Percentiles rank a stretch among this genome's conserved stretches.
These are phyloP conservation scores for Aspergillus nanangensis DNA, from an alignment of 495 filamentous ascomycete genomes.

Conservation along the genomic window DNA sequence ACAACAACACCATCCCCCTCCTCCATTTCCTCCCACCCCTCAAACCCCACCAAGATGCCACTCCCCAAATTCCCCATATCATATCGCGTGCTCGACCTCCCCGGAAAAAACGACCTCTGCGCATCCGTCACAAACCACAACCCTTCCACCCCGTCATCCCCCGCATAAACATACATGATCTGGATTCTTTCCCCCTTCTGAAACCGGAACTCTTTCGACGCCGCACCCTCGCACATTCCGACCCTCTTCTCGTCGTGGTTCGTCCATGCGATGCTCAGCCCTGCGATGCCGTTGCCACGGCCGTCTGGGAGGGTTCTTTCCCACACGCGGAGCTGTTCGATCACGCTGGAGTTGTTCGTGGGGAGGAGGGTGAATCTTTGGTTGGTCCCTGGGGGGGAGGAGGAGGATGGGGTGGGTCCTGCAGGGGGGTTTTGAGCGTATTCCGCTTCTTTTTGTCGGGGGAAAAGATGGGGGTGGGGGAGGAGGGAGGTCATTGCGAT, in stretches of 20 bases:
- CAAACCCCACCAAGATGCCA: background rate
- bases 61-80: background rate
- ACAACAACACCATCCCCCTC: background rate
- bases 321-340: background rate
- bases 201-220: background rate
- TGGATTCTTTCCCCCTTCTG: background rate
- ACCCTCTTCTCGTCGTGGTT: too few species aligned
- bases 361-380: background rate
- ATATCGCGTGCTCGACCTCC: background rate
- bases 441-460: too few species aligned
- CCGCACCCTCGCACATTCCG: background rate
- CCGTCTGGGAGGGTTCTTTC: background rate
- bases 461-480: too few species aligned
- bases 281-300: background rate
- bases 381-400: background rate
- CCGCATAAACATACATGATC: conserved; percentile 1
- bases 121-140: conserved; percentile 1
- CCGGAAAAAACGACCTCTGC: background rate
- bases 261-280: background rate
- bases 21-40: background rate
- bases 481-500: too few species aligned
- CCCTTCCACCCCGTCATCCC: background rate
- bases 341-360: background rate
- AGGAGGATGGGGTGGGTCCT: too few species aligned
- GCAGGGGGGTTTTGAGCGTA: too few species aligned